Base-by-base conservation (phyloP, 2,329 filamentous ascomycete genomes). In the Hymenoscyphus occultus region DNA sequence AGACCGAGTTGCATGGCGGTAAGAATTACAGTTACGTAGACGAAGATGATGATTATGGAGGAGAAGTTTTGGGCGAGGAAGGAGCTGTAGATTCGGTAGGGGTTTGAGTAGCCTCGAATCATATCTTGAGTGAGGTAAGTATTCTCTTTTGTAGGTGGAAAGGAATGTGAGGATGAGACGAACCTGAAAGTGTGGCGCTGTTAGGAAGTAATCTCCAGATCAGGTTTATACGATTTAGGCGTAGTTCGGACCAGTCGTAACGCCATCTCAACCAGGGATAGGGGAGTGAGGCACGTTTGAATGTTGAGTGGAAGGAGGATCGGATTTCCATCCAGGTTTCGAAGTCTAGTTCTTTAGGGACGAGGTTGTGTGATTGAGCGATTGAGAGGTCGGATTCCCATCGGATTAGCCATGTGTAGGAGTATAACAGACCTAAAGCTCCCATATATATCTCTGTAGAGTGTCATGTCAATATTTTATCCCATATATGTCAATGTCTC, bases 1-100 rank as follows among this genome's bases (percentile, higher is more conserved):
- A 83, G 71, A 0, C 79, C 80, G 13, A 83, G 79, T 71, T 84
- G 82, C 79, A 84, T 81, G 0, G 81, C 81, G 2, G 79, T 79
- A 39, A 84, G 73, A 19, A 82, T 74, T 16, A 84, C 68, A 48
- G 76, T 77, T 22, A 82, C 69, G 67, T 80, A 83, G 2, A 78
- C 78, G 3, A 78, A 76, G 1, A 76, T 70, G 9, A 76, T 72
- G 0, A 78, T 73, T 1, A 83, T 67, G 76, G 72, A 78, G 19
- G 74, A 73, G 28, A 82, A 77, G 65, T 82, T 80, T 40, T 79
- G 73, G 13, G 73, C 72, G 56, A 83, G 78, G 64, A 82, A 80
- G 22, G 72, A 71, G 2, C 71, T 67, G 69, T 82, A 84, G 57
- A 72, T 60, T 19, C 71, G 22, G 13, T 56, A 66, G 19, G 19